A percentile compares a stretch with the other conserved stretches of the same genome.
These are phyloP conservation scores for Mallotus nudiflorus DNA, from an alignment of 345 rosid genomes.

Conservation along the genomic window DNA sequence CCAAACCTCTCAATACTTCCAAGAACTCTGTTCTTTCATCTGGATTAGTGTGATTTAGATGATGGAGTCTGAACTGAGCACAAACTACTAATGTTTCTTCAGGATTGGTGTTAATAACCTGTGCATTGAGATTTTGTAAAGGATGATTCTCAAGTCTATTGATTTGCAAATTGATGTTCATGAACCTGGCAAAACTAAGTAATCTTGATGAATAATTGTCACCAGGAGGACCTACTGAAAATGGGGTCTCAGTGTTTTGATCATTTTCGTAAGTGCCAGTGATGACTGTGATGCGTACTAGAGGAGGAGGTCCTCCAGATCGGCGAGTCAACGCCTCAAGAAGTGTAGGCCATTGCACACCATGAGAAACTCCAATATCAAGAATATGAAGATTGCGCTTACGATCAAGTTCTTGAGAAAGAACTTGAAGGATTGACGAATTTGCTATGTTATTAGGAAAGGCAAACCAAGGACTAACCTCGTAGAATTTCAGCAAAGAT, in stretches of 20 bases:
- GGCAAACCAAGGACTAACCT: slow-evolving; percentile 91
- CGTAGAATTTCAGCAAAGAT: slow-evolving; percentile 73
- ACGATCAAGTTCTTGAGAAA: slow-evolving; percentile 44
- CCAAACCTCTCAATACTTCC: slow-evolving; percentile 36
- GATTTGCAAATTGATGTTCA: slow-evolving; percentile 69
- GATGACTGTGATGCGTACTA: slow-evolving; percentile 58
- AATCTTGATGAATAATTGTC: slow-evolving; percentile 56
- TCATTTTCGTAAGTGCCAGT: slow-evolving; percentile 38
- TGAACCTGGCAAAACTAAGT: slow-evolving; percentile 59
- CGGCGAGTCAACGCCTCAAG: slow-evolving; percentile 67
- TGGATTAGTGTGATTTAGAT: slow-evolving; percentile 47
- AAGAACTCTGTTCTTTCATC: slow-evolving; percentile 61
- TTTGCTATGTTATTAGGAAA: slow-evolving; percentile 82
- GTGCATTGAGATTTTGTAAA: slow-evolving; percentile 38
- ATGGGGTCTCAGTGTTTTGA: slow-evolving; percentile 47
- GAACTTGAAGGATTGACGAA: slow-evolving; percentile 76
- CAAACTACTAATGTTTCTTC: slow-evolving; percentile 67
- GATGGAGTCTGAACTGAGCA: slow-evolving; percentile 76
- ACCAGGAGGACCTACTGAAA: slow-evolving; percentile 68
- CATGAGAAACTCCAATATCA: slow-evolving; percentile 93
- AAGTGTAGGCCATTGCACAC: slow-evolving; percentile 94
- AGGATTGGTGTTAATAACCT: slow-evolving; percentile 39
- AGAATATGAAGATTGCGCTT: slow-evolving; percentile 57
- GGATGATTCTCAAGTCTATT: slow-evolving; percentile 47
- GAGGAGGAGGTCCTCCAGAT: slow-evolving; percentile 72